Evolutionary conservation across 2,329 filamentous ascomycete species (phyloP), one percentile per base, ranked within the genome.

Genomic region (Thyridium curvatum): DNA sequence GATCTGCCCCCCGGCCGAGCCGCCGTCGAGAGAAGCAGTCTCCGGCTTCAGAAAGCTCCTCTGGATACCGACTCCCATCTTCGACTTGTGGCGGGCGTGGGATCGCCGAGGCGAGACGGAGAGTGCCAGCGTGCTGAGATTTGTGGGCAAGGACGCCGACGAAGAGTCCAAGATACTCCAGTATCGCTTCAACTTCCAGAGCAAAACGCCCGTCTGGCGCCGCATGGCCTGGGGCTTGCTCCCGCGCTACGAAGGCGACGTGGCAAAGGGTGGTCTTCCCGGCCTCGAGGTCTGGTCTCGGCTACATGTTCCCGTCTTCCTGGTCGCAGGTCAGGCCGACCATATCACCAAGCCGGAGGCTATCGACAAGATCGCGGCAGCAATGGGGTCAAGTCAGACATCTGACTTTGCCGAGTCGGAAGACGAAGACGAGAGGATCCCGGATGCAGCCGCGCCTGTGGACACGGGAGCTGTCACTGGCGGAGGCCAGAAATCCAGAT

Each of bases 301-400:
- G 8, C 66, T 96, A 12, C 61, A 79, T 14, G 67, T 86, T 1
- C 90, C 91, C 0, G 69, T 95, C 3, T 84, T 86, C 45, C 71
- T 97, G 3, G 74, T 94, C 34, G 86, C 79, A 12, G 91, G 86
- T 16, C 82, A 86, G 52, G 71, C 77, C 7, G 93, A 98, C 53
- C 69, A 72, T 8, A 68, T 96, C 26, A 91, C 86, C 0, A 80
- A 83, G n/a, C 72, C 84, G 0, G 65, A 59, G 3, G 84, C 93
- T 49, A 69, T 89, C 10, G 70, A 78, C 34, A 84, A 79, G 51
- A 87, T 96, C 45, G 68, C 60, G 4, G 51, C 53, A 7, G 64
- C 61, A 9, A 49, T 78, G 30, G 40, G 52, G 41, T 49, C 29
- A 41, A 53, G 43, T 44, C 46, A 35, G 34, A 48, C 35, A 40